A percentile compares a stretch with the other conserved stretches of the same genome.
Conservation (phyloP, 164 flowering plant species). For the Stephania yunnanensis region DNA sequence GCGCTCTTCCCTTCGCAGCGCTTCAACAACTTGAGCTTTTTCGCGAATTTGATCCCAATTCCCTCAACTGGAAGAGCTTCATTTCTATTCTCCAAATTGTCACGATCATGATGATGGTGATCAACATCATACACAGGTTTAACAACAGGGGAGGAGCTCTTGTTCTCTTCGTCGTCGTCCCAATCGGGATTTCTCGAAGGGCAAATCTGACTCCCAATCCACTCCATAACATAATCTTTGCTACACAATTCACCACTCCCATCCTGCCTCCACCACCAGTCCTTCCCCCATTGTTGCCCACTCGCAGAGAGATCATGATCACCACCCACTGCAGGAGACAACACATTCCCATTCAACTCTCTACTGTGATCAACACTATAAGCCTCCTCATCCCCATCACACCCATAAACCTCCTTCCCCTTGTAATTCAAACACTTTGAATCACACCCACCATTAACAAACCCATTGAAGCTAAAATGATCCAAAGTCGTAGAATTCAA, state of each 20-base stretch:
- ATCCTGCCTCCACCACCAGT: conserved; percentile 99
- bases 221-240: conserved; percentile 91
- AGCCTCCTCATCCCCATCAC: conserved; percentile 43
- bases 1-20: conserved; percentile 30
- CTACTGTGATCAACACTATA: conserved; percentile 52
- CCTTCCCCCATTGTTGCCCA: conserved; percentile 77
- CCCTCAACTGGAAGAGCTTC: conserved; percentile 24
- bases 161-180: conserved; percentile 61
- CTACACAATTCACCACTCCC: conserved; percentile 85
- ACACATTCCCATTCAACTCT: conserved; percentile 38
- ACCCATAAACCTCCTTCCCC: conserved; percentile 61
- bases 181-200: conserved; percentile 53
- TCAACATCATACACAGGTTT: conserved; percentile 13
- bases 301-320: conserved; percentile 24
- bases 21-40: conserved; percentile 26
- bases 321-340: conserved; percentile 18
- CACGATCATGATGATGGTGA: too few relatives aligned
- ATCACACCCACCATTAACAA: conserved; percentile 25
- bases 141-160: conserved; percentile 28
- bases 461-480: conserved; percentile 26
- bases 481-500: conserved; percentile 12
- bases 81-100: conserved; percentile 21
- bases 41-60: conserved; percentile 15
- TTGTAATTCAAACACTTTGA: conserved; percentile 25
- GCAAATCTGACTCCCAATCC: conserved; percentile 95